Percentiles rank a stretch among this genome's conserved stretches.
These are phyloP conservation scores for Curvularia lunata DNA, from an alignment of 2,329 filamentous ascomycete genomes.

Conservation along the genomic window DNA sequence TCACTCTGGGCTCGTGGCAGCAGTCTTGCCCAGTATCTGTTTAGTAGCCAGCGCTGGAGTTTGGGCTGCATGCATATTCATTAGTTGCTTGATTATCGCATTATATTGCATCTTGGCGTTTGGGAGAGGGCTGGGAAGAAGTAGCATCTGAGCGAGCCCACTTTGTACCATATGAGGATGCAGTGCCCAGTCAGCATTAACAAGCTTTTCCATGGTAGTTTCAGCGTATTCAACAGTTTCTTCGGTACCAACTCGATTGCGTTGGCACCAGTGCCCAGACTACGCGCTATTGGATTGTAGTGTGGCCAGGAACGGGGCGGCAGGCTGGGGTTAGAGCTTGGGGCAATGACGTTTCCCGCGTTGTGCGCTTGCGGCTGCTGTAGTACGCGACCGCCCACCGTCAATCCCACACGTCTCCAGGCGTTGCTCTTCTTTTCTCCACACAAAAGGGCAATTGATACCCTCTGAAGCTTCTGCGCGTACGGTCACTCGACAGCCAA, in stretches of 20 bases:
- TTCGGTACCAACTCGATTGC: conserved; percentile 12
- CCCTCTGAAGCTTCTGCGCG: conserved; percentile 24
- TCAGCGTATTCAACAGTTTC: conserved; percentile 18
- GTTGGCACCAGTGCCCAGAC: conserved; percentile 15
- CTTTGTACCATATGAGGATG: conserved; percentile 33
- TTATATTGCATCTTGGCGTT: conserved; percentile 33
- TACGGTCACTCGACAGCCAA: conserved; percentile 13
- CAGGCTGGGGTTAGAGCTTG: conserved; percentile 21
- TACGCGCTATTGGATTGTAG: conserved; percentile 19
- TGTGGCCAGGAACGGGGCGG: conserved; percentile 15
- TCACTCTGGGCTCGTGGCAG: conserved; percentile 40
- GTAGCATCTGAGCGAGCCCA: conserved; percentile 27
- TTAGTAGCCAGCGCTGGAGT: conserved; percentile 45
- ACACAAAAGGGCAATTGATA: conserved; percentile 28
- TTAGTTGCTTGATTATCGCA: conserved; percentile 32
- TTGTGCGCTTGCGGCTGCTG: conserved; percentile 26
- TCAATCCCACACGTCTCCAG: conserved; percentile 30
- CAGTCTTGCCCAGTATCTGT: conserved; percentile 32
- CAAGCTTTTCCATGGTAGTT: conserved; percentile 15
- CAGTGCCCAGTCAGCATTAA: conserved; percentile 13
- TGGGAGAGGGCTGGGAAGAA: conserved; percentile 15
- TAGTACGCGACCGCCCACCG: conserved; percentile 30
- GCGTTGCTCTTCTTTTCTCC: conserved; percentile 22
- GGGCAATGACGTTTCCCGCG: conserved; percentile 33
- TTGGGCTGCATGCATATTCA: conserved; percentile 31